Percentiles rank a stretch among this genome's conserved stretches.
Conservation (phyloP, 225 moss, liverwort and hornwort species). For the Ulota crispa region DNA sequence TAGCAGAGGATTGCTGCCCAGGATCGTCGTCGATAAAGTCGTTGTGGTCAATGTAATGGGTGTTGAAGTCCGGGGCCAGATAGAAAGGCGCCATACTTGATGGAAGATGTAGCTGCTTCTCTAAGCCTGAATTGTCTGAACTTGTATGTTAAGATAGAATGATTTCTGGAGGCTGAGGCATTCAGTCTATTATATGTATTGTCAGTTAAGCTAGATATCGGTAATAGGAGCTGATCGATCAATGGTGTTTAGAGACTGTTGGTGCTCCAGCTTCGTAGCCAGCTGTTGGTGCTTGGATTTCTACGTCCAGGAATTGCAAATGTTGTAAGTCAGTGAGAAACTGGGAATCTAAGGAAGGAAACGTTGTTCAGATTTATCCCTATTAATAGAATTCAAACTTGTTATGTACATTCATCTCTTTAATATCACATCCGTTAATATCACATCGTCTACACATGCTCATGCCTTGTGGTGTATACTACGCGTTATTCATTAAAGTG, state of each 20-base stretch:
- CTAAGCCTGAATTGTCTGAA: too few relatives aligned
- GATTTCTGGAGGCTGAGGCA: background rate
- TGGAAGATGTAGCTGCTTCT: background rate
- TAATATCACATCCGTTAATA: too few relatives aligned
- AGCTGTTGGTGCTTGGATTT: background rate
- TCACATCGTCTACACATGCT: too few relatives aligned
- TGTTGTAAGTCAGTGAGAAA: too few relatives aligned
- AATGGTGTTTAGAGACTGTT: background rate
- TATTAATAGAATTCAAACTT: background rate
- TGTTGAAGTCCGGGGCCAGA: too few relatives aligned
- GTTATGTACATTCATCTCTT: too few relatives aligned
- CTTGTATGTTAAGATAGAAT: too few relatives aligned
- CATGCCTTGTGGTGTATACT: too few relatives aligned
- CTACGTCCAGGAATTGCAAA: too few relatives aligned
- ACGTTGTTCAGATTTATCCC: background rate
- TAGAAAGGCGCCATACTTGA: background rate
- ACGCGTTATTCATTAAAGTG: too few relatives aligned
- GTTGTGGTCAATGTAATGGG: background rate
- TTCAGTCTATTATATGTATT: background rate
- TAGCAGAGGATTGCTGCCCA: background rate
- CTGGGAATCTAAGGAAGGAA: background rate
- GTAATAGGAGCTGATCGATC: background rate
- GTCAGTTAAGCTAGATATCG: too few relatives aligned
- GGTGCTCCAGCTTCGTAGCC: background rate
- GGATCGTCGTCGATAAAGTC: background rate